These are phyloP conservation scores for Fraxinus sp. DNA, from an alignment of 305 asterid genomes.

Conservation along the genomic window DNA sequence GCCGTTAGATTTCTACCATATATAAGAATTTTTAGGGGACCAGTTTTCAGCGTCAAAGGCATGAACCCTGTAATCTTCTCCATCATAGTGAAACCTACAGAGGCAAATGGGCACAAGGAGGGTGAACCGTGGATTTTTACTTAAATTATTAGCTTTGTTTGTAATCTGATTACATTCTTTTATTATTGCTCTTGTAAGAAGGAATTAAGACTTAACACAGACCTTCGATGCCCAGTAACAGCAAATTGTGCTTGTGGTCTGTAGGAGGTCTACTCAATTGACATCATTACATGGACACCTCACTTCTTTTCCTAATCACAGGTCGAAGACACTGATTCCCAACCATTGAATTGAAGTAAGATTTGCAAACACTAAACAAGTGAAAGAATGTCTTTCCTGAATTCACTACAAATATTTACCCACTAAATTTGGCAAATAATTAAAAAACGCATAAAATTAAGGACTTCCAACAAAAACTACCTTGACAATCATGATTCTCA, in stretches of 20 bases:
- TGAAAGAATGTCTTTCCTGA: background rate
- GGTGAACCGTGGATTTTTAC: no score
- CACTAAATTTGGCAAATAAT: no score
- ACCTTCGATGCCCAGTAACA: background rate
- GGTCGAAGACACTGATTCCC: background rate
- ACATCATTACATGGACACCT: background rate
- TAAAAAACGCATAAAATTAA: no score
- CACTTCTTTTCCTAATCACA: background rate
- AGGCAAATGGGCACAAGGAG: background rate
- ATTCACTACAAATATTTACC: background rate
- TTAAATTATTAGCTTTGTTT: background rate
- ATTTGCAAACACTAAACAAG: background rate
- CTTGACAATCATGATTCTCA: background rate
- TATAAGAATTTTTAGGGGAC: background rate
- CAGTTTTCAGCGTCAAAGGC: background rate
- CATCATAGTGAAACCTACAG: background rate
- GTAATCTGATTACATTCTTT: background rate
- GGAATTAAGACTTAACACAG: background rate
- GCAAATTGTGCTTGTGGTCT: background rate
- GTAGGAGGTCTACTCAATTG: background rate
- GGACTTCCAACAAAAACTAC: background rate
- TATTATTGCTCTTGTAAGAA: background rate
- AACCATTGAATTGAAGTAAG: background rate
- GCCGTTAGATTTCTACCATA: background rate
- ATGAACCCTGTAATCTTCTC: background rate